Base-by-base conservation (phyloP, 805 yeast genomes). In the Candida tammaniensis region DNA sequence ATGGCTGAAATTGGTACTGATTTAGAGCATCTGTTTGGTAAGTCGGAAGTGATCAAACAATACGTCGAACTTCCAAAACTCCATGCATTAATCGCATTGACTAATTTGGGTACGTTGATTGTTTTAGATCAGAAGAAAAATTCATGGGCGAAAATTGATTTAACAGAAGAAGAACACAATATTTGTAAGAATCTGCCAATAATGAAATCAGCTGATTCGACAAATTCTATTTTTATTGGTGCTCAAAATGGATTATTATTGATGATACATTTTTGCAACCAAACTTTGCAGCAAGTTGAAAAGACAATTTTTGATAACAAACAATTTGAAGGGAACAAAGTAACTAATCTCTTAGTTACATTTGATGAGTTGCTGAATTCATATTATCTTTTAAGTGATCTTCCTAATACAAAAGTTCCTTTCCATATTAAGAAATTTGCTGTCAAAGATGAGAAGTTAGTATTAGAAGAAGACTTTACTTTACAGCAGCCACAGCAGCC, bases 381-480 rank as follows among this genome's bases (percentile, higher is more conserved):
- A 11, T 40, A 64, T 10, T 65, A 64, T 30, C 13, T 40, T 6
- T 49, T 83, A 12, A 50, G 72, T 5, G 93, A 84, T 45, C 77
- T 86, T 11, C 89, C 93, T 26, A 78, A 82, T 48, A 80, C 83
- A 1, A 61, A 57, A 3, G 78, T 76, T 30, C 74, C 77, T 3
- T 65, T 83, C 30, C 40, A 69, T 3, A 52, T 77, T 13, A 47
- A 66, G 34, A 62, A 61, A 24, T 45, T 80, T 27, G 46, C 56
- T 17, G 34, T 31, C 7, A 14, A 17, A 14, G 30, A 29, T 13
- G 41, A 36, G 1, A 21, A 19, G 1, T 48, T 73, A 2, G 48
- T 52, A 2, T 24, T 67, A 3, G 19, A 29, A 2, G 17, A 59
- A 43, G 43, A 68, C 54, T 17, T 45, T 43, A 21, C 55, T 43